Conservation (phyloP, 805 yeast species). For the Starmerella sp. region DNA sequence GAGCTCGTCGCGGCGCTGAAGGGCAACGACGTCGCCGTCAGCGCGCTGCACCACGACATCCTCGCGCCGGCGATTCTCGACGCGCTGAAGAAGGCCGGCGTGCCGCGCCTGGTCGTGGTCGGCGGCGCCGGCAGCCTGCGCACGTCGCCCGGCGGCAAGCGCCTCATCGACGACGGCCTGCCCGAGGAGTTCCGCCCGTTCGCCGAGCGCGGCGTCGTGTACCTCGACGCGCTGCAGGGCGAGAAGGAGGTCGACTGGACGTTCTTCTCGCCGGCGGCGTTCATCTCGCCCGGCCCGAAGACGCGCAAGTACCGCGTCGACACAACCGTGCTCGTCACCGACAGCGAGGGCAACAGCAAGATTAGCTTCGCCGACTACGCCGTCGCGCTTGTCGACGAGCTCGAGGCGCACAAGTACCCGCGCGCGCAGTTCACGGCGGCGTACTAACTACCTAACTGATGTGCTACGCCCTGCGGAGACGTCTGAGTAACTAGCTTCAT, state of each 20-base stretch:
- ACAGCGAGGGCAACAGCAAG: conserved; percentile 10
- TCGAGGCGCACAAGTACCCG: conserved; percentile 8
- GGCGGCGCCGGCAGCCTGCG: conserved; percentile 16
- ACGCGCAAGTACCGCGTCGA: conserved; percentile 13
- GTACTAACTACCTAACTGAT: not conserved
- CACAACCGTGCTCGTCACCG: conserved; percentile 4
- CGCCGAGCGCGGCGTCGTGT: conserved; percentile 7
- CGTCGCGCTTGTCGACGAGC: conserved; percentile 15
- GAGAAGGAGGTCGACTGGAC: conserved; percentile 14
- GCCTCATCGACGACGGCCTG: conserved; percentile 11
- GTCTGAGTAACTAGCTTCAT: too few relatives aligned
- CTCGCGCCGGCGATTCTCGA: not conserved
- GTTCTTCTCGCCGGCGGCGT: conserved; percentile 11
- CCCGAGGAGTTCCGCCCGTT: conserved; percentile 9
- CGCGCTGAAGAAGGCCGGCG: conserved; percentile 10
- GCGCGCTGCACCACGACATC: conserved; percentile 11
- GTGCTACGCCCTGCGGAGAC: too few relatives aligned
- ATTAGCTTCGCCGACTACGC: conserved; percentile 17
- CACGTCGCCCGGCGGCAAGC: conserved; percentile 12
- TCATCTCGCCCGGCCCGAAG: conserved; percentile 8
- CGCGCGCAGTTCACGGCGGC: conserved; percentile 13
- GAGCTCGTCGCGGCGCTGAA: conserved; percentile 4
- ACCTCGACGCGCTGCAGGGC: not conserved
- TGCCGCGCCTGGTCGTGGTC: conserved; percentile 11
- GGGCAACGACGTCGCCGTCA: conserved; percentile 10